These are phyloP conservation scores for Trichoderma sp. DNA, from an alignment of 2,329 filamentous ascomycete genomes.

Conservation along the genomic window DNA sequence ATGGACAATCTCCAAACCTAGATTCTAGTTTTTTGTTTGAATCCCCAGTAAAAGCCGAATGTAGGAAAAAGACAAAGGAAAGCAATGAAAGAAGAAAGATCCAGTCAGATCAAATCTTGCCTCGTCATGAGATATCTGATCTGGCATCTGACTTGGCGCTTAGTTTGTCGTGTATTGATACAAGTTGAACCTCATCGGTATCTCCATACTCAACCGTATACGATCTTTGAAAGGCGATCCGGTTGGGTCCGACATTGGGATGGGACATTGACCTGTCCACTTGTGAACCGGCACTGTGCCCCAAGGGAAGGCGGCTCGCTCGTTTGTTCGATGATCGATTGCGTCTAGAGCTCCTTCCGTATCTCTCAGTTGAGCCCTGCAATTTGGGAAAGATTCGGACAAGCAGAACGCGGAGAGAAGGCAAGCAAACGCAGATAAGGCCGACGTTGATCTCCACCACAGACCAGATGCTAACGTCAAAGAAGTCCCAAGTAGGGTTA, in stretches of 20 bases:
- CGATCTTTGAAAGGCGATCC: slow-evolving; percentile 42
- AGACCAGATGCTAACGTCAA: slow-evolving; percentile 42
- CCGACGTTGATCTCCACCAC: slow-evolving; percentile 46
- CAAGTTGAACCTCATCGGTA: slow-evolving; percentile 27
- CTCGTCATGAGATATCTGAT: slow-evolving; percentile 16
- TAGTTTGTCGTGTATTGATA: slow-evolving; percentile 23
- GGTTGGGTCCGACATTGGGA: slow-evolving; percentile 33
- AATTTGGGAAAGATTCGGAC: slow-evolving; percentile 46
- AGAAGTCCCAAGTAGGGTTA: slow-evolving; percentile 45
- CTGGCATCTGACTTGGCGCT: slow-evolving; percentile 22
- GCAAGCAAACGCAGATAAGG: slow-evolving; percentile 47
- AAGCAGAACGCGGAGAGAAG: slow-evolving; percentile 42
- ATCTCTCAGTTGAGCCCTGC: slow-evolving; percentile 38
- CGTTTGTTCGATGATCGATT: slow-evolving; percentile 27
- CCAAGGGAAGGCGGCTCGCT: slow-evolving; percentile 29
- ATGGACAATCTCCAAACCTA: not conserved
- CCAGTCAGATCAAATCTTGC: not conserved
- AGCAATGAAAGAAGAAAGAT: not conserved
- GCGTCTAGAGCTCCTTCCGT: slow-evolving; percentile 35
- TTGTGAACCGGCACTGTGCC: slow-evolving; percentile 35
- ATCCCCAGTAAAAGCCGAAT: not conserved
- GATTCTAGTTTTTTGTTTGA: not conserved
- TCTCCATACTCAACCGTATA: slow-evolving; percentile 42
- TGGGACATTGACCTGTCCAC: slow-evolving; percentile 33
- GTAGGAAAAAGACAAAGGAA: not conserved